Conservation (phyloP, 371 early-diverging fungal species). For the Syncephalis fuscata region DNA sequence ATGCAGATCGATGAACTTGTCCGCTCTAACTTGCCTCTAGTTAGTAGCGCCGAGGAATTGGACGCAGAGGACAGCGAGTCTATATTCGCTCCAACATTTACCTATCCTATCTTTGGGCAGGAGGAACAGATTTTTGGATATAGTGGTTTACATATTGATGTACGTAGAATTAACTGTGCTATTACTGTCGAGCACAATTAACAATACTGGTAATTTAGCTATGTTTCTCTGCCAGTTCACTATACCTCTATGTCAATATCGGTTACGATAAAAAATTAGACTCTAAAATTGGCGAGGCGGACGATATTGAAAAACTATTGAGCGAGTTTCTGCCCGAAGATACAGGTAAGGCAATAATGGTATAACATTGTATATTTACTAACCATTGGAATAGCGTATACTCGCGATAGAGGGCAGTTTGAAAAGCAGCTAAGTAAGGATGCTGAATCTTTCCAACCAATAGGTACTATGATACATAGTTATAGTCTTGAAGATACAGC, state of each 20-base stretch:
- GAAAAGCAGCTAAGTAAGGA: neutral
- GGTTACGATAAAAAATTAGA: conserved; percentile 26
- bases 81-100: conserved; percentile 52
- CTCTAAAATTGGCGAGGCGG: conserved; percentile 10
- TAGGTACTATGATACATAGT: neutral
- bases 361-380: neutral
- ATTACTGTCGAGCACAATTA: neutral
- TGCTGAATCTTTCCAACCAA: neutral
- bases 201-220: conserved; percentile 23
- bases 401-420: neutral
- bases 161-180: conserved; percentile 7
- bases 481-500: neutral
- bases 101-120: conserved; percentile 83
- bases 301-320: conserved; percentile 22
- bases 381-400: too few species aligned
- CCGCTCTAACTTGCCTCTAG: neutral
- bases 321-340: conserved; percentile 24
- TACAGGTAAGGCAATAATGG: conserved; percentile 6
- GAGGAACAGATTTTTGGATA: conserved; percentile 79
- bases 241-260: conserved; percentile 47
- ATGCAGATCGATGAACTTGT: neutral
- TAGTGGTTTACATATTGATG: conserved; percentile 54
- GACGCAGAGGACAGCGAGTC: conserved; percentile 5
- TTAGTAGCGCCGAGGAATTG: conserved; percentile 7
- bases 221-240: conserved; percentile 58